Conservation (phyloP, 2,329 filamentous ascomycete species). For the Rhynchosporium graminicola region DNA sequence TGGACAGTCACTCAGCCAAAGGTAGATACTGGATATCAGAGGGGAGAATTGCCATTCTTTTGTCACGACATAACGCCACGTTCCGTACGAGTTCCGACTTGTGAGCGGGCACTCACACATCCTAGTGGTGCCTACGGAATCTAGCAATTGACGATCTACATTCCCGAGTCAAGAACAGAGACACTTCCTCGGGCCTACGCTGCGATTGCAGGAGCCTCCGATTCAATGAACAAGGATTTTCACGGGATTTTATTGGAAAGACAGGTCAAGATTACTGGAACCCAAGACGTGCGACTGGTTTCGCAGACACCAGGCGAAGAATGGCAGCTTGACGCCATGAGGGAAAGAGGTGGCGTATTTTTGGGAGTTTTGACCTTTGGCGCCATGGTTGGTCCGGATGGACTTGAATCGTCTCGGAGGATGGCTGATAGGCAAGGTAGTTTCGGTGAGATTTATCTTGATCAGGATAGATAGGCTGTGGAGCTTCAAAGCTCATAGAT, state of each 20-base stretch:
- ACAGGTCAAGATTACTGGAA: slow-evolving; percentile 11
- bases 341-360: slow-evolving; percentile 22
- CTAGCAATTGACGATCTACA: slow-evolving; percentile 45
- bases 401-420: not conserved
- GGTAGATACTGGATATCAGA: slow-evolving; percentile 32
- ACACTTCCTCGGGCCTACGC: slow-evolving; percentile 38
- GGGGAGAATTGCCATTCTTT: slow-evolving; percentile 63
- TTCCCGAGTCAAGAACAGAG: slow-evolving; percentile 34
- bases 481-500: not conserved
- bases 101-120: slow-evolving; percentile 47
- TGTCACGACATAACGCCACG: slow-evolving; percentile 63
- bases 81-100: slow-evolving; percentile 54
- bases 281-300: slow-evolving; percentile 6
- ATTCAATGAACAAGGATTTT: not conserved
- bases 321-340: slow-evolving; percentile 19
- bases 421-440: slow-evolving; percentile 6
- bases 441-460: slow-evolving; percentile 11
- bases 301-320: slow-evolving; percentile 15
- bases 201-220: slow-evolving; percentile 28
- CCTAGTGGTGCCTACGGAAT: slow-evolving; percentile 54
- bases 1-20: slow-evolving; percentile 58
- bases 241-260: slow-evolving; percentile 16
- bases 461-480: not conserved
- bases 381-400: not conserved
- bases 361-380: slow-evolving; percentile 24